Evolutionary conservation across 23 red algal genomes (phyloP), one percentile per base, ranked within the genome.

Genomic region (Gracilariopsis chorda): DNA sequence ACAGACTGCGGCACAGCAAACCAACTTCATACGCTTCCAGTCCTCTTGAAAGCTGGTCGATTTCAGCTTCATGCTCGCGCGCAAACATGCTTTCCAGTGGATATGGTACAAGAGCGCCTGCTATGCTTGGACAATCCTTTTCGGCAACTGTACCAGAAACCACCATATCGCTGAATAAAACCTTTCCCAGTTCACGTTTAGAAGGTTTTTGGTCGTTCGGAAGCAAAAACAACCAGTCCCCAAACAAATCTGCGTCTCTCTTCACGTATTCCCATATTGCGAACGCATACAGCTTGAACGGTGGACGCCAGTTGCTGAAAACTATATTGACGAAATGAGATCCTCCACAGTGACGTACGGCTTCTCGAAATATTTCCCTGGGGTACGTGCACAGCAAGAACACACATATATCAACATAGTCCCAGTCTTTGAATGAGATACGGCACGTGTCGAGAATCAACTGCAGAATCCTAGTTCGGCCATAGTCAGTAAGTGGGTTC

Each of bases 1-100:
- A 44, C 4, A 86, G 62, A 51, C 82, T 86, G 10, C 82, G 59
- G 45, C 82, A 86, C 4, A 86, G 32, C 48, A 86, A 72, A 48
- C 82, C 82, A 24, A 65, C 46, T 52, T 64, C 58, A 53, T 51
- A 4, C 4, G 82, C 60, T 11, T 61, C 47, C 37, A 86, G 30
- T 25, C 36, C n/a, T 43, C 46, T 52, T 3, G 82, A 68, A 39
- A 67, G 44, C 41, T 51, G 29, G 62, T 70, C 46, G 11, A 86
- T 68, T 16, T 65, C 23, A 67, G 21, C 9, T 17, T 61, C 82
- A 27, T 86, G 82, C 29, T 86, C 62, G 3, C 32, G 59, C 3
- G 63, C 82, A 53, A 25, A 49, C 59, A 65, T 86, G 30, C 58
- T 52, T 70, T 86, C 82, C 58, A 69, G 17, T 6, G 82, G 82